Percentiles rank a stretch among this genome's conserved stretches.
phyloP scores from a whole-genome alignment of 140 eudicot species.

The Senecio squalidus region DNA sequence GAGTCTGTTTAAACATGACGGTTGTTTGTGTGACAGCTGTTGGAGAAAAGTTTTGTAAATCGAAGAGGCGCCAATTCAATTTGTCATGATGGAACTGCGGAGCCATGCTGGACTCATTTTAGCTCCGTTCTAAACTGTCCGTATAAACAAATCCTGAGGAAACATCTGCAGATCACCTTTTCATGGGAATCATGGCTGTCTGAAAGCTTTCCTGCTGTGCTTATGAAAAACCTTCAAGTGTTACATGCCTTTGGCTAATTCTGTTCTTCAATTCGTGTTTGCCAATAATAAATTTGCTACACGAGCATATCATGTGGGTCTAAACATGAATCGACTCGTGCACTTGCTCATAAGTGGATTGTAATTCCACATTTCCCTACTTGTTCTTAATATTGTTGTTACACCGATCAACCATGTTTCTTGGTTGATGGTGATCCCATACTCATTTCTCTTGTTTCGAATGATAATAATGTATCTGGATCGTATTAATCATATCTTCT shows the following conservation, averaged over 20 bases:
- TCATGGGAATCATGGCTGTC: constrained; percentile 9
- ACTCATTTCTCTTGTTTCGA: constrained; percentile 2
- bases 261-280: not conserved
- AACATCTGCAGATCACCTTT: constrained; percentile 1
- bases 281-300: constrained; percentile 7
- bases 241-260: constrained; percentile 13
- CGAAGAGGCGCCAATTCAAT: constrained; percentile 3
- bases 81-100: constrained; percentile 13
- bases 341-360: not conserved
- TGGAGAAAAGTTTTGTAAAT: constrained; percentile 13
- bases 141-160: not conserved
- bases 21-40: constrained; percentile 5
- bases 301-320: constrained; percentile 7
- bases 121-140: constrained; percentile 7
- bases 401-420: not conserved
- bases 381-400: not conserved
- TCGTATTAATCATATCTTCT: too few species aligned
- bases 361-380: not conserved
- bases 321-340: not conserved
- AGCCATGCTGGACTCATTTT: constrained; percentile 13
- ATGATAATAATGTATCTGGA: too few species aligned
- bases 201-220: not conserved
- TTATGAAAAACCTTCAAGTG: constrained; percentile 14
- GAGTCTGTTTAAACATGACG: not conserved
- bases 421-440: constrained; percentile 9